Evolutionary conservation across 345 rosid species (phyloP).

Genomic region (Arabidopsis arenosa): DNA sequence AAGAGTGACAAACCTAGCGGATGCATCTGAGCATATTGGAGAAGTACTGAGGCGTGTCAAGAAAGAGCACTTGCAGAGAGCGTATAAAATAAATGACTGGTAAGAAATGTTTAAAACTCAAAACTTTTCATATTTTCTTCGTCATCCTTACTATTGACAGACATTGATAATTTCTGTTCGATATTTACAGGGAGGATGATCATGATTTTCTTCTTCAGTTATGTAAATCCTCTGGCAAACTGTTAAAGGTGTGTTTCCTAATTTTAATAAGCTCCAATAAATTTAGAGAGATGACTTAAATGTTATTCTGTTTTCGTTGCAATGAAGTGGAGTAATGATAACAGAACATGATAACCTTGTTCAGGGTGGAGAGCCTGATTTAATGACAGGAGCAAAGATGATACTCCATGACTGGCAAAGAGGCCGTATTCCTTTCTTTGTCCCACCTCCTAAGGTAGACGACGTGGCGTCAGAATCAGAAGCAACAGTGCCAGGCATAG

Average conservation of each 20-base stretch:
- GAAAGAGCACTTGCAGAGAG: conserved; percentile 84
- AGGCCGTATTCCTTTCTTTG: conserved; percentile 88
- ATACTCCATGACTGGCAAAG: conserved; percentile 98
- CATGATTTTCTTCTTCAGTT: conserved; percentile 83
- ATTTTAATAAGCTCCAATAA: not conserved
- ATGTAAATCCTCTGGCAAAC: conserved; percentile 77
- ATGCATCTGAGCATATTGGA: conserved; percentile 92
- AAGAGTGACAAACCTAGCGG: conserved; percentile 69
- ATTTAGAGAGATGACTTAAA: not conserved
- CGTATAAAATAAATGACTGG: conserved; percentile 88
- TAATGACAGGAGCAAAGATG: conserved; percentile 88
- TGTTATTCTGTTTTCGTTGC: not conserved
- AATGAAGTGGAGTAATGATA: not conserved
- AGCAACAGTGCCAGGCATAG: conserved; percentile 48
- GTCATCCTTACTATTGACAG: not conserved
- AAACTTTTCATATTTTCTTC: not conserved
- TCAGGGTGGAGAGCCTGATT: conserved; percentile 95
- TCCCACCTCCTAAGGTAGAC: conserved; percentile 71
- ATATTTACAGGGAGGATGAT: conserved; percentile 74
- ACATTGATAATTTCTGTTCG: not conserved
- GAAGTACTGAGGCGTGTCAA: conserved; percentile 90
- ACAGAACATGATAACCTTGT: not conserved
- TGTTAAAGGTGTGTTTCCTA: conserved; percentile 64
- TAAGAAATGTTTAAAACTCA: conserved; percentile 30
- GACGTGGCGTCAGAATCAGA: conserved; percentile 46